Conservation (phyloP, 345 rosid genomes). For the Populus tremula region DNA sequence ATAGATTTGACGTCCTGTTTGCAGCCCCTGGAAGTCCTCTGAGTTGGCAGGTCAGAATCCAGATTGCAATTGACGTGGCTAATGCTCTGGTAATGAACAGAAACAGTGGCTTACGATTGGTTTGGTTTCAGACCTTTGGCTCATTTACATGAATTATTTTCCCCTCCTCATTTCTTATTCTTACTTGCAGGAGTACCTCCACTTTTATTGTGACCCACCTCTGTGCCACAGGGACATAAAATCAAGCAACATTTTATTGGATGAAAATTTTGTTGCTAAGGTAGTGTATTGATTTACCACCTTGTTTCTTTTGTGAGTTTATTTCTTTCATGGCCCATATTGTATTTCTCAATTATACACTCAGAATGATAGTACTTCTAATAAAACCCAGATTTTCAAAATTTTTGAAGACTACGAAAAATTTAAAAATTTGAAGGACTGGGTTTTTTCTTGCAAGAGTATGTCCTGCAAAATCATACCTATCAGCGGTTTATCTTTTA, state of each 20-base stretch:
- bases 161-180: slow-evolving; percentile 9
- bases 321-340: no score
- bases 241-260: slow-evolving; percentile 88
- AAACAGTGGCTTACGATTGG: background rate
- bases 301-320: no score
- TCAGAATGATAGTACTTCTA: no score
- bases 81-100: slow-evolving; percentile 77
- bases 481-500: no score
- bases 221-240: slow-evolving; percentile 93
- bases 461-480: no score
- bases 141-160: background rate
- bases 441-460: no score
- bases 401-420: no score
- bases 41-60: slow-evolving; percentile 84
- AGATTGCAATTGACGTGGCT: slow-evolving; percentile 87
- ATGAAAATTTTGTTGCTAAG: slow-evolving; percentile 86
- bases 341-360: no score
- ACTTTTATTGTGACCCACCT: slow-evolving; percentile 95
- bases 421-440: no score
- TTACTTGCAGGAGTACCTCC: slow-evolving; percentile 81
- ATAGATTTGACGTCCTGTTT: slow-evolving; percentile 10
- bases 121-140: slow-evolving; percentile 9
- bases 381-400: no score
- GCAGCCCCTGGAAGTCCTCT: slow-evolving; percentile 61
- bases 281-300: slow-evolving; percentile 24